Base-by-base conservation (phyloP, 441 rosid species). In the Isatis lusitanica region DNA sequence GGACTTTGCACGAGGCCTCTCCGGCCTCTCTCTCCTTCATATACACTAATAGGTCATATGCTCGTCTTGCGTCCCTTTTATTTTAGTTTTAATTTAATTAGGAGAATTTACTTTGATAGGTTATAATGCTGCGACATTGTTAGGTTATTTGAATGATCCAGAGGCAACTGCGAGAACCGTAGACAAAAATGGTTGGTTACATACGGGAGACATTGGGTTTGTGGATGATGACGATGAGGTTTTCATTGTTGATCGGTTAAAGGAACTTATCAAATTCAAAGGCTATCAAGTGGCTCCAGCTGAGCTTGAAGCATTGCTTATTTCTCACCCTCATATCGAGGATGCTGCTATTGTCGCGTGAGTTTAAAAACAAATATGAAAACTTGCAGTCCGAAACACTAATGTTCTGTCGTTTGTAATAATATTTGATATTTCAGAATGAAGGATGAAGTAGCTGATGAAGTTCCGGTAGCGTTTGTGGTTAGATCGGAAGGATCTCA, bases 361-460 rank as follows among this genome's bases (percentile, higher is more conserved):
- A 76, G 86, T 71, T 61, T 21, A 2, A n/a, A 17, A 52, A 39
- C 8, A 1, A 33, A 33, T 17, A 9, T 8, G 26, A 58, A 58
- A 9, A 39, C 3, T 18, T 35, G 11, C 9, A 16, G 2, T 17
- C 12, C 0, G 31, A 33, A 48, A 17, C 18, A 26, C 16, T 7
- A 33, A 9, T 66, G 38, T 30, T 28, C 28, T 11, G 26, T 2
- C 13, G 10, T 15, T 8, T 42, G 51, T 75, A 53, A 73, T 40
- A 38, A 26, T 44, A 42, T n/a, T 60, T 53, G 17, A 51, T 31
- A 13, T 43, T 66, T 36, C 80, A 91, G 97, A 3, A 87, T 85
- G 95, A 88, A 84, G 60, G 93, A 89, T 71, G 95, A 88, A 71
- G 87, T 74, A n/a, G 95, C 97, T 1, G 84, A 88, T 9, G 97